A percentile compares a stretch with the other conserved stretches of the same genome.
phyloP scores from a whole-genome alignment of 2,329 filamentous ascomycete genomes.

The Leptosphaerulina australis region DNA sequence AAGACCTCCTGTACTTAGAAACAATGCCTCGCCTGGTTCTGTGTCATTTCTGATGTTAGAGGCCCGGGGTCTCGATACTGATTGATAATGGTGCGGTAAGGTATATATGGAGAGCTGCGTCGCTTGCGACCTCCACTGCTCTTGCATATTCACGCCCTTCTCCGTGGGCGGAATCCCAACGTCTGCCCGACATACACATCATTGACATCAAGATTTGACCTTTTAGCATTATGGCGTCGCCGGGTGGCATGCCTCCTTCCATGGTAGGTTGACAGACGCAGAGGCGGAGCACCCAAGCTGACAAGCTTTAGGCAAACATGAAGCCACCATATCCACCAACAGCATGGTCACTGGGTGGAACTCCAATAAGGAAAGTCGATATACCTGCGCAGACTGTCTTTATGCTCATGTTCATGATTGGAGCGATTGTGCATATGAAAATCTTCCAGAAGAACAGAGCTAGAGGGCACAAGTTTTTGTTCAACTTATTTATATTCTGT shows the following conservation, averaged over 20 bases:
- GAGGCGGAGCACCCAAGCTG: not conserved
- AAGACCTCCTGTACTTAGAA: conserved; percentile 19
- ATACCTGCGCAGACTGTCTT: conserved; percentile 52
- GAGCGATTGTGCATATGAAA: conserved; percentile 51
- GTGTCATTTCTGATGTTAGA: conserved; percentile 11
- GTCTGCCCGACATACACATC: not conserved
- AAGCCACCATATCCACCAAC: conserved; percentile 40
- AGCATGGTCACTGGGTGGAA: conserved; percentile 47
- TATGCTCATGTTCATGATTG: conserved; percentile 50
- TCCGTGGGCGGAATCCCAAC: not conserved
- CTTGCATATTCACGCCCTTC: not conserved
- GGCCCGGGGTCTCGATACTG: conserved; percentile 1
- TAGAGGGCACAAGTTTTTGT: conserved; percentile 51
- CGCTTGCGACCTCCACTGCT: conserved; percentile 5
- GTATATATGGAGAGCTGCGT: conserved; percentile 22
- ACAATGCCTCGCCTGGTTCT: conserved; percentile 11
- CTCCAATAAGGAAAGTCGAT: conserved; percentile 45
- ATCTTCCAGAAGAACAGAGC: conserved; percentile 50
- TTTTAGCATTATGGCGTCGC: conserved; percentile 18
- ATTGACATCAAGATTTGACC: conserved; percentile 1
- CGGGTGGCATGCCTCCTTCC: conserved; percentile 20
- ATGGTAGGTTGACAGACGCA: conserved; percentile 15
- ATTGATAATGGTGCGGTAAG: conserved; percentile 9
- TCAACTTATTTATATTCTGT: conserved; percentile 51
- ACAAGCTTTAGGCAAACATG: conserved; percentile 21